These are phyloP conservation scores for Penicillium cataractarum DNA, from an alignment of 495 filamentous ascomycete genomes.

Conservation along the genomic window DNA sequence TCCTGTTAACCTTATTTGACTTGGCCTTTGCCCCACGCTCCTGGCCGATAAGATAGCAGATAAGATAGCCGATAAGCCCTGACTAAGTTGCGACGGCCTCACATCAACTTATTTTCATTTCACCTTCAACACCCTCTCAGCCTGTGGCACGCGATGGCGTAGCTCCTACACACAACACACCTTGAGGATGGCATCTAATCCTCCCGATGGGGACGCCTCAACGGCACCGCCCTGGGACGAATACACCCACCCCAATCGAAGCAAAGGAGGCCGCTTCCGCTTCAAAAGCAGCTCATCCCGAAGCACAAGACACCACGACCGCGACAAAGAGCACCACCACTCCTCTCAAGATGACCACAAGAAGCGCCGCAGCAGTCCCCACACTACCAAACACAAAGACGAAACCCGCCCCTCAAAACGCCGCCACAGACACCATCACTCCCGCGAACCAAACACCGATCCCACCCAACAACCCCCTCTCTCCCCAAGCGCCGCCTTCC, in stretches of 20 bases:
- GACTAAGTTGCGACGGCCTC: not conserved
- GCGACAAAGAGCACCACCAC: slow-evolving; percentile 5
- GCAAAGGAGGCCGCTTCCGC: slow-evolving; percentile 56
- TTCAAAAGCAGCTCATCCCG: slow-evolving; percentile 53
- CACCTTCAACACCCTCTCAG: not conserved
- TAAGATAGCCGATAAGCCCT: slow-evolving; percentile 8
- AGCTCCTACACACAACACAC: not conserved
- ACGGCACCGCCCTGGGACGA: slow-evolving; percentile 18
- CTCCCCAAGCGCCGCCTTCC: slow-evolving; percentile 74
- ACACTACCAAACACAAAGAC: not conserved
- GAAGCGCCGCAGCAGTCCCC: slow-evolving; percentile 3
- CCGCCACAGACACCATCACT: slow-evolving; percentile 15
- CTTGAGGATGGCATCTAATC: not conserved
- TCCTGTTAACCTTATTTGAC: too few relatives aligned
- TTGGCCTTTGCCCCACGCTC: not conserved
- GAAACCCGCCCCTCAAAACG: not conserved
- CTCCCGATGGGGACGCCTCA: not conserved
- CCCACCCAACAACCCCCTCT: slow-evolving; percentile 23
- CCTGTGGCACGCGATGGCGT: not conserved
- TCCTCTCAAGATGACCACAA: not conserved
- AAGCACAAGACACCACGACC: slow-evolving; percentile 30
- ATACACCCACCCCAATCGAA: slow-evolving; percentile 19
- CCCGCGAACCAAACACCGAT: slow-evolving; percentile 27
- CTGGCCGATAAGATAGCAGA: not conserved
- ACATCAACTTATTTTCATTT: not conserved